A percentile compares a stretch with the other conserved stretches of the same genome.
Evolutionary conservation across 2,329 filamentous ascomycete genomes (phyloP).

Genomic region (Curvularia verruculosa): DNA sequence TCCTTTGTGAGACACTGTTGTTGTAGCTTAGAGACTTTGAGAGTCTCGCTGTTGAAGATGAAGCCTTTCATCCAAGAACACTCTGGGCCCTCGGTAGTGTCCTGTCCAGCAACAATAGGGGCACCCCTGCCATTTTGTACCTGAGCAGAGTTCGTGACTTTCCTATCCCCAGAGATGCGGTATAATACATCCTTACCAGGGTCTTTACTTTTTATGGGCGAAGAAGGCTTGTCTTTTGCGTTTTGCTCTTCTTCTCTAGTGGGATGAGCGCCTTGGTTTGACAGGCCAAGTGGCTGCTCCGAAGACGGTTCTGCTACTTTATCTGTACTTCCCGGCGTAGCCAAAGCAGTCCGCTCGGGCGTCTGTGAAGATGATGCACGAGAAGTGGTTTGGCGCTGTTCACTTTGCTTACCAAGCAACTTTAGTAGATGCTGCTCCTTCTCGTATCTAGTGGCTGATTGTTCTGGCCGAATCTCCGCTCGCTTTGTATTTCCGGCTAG

Average conservation of each 20-base stretch:
- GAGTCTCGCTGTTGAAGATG: conserved; percentile 26
- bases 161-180: neutral
- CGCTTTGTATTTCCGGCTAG: conserved; percentile 29
- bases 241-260: neutral
- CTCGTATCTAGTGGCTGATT: neutral
- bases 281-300: neutral
- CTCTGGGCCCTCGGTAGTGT: neutral
- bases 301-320: neutral
- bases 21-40: conserved; percentile 56
- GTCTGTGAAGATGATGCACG: neutral
- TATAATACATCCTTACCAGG: neutral
- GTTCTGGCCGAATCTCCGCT: conserved; percentile 14
- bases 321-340: conserved; percentile 1
- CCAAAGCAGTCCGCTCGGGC: conserved; percentile 1
- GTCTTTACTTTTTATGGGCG: neutral
- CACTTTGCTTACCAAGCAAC: neutral
- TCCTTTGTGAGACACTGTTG: conserved; percentile 54
- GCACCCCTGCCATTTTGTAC: neutral
- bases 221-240: neutral
- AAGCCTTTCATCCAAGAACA: conserved; percentile 36
- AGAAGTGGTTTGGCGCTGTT: neutral
- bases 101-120: neutral
- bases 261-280: neutral
- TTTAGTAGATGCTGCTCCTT: neutral
- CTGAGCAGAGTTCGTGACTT: neutral